Percentiles rank a stretch among this genome's conserved stretches.
These are phyloP conservation scores for Acacia melanoxylon DNA, from an alignment of 306 rosid species.

Conservation along the genomic window DNA sequence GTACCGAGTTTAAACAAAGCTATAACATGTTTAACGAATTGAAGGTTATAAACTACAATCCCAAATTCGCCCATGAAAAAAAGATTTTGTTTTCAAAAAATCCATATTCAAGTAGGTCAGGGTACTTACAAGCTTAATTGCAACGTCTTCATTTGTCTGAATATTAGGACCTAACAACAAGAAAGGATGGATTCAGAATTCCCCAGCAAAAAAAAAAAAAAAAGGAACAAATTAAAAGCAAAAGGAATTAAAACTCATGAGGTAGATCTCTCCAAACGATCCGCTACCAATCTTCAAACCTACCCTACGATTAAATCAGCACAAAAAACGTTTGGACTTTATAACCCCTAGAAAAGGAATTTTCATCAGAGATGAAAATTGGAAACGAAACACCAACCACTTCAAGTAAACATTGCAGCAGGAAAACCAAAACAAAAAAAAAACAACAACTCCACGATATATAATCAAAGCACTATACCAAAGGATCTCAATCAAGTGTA, in stretches of 20 bases:
- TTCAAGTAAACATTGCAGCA: constrained; percentile 22
- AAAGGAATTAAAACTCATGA: constrained; percentile 36
- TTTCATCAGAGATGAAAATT: background rate
- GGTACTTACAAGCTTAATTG: constrained; percentile 88
- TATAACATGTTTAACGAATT: background rate
- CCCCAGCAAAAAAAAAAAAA: background rate
- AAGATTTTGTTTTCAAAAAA: background rate
- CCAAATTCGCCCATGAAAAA: background rate
- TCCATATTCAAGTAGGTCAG: constrained; percentile 7
- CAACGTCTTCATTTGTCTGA: constrained; percentile 97
- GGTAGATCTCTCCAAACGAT: constrained; percentile 97
- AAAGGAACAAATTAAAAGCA: background rate
- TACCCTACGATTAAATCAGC: constrained; percentile 23
- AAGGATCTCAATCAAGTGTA: too few relatives aligned
- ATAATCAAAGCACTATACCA: too few relatives aligned
- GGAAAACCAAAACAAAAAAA: background rate
- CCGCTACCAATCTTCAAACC: constrained; percentile 90
- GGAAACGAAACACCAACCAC: background rate
- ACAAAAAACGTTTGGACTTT: background rate
- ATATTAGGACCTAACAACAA: constrained; percentile 62
- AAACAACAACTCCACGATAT: too few relatives aligned
- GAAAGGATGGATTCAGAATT: background rate
- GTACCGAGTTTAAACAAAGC: background rate
- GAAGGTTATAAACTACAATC: background rate
- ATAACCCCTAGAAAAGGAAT: constrained; percentile 34